These are phyloP conservation scores for Suillus variegatus DNA, from an alignment of 768 basidiomycete genomes.

Conservation along the genomic window DNA sequence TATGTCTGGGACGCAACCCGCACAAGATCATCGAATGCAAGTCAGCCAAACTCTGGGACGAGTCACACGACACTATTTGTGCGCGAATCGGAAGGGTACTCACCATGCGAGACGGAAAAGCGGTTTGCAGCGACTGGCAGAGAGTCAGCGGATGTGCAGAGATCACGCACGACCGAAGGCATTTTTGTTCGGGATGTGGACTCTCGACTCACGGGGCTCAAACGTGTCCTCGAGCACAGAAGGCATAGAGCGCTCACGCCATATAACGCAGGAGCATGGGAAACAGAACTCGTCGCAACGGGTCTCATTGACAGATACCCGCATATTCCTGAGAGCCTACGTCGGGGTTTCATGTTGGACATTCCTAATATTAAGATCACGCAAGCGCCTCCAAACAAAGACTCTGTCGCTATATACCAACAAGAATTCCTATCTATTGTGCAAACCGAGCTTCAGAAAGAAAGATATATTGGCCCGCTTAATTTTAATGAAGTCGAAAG, in stretches of 20 bases:
- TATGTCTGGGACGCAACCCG: no score
- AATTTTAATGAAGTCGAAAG: neutral
- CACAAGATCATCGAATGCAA: no score
- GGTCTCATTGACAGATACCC: neutral
- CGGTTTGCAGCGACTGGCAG: no score
- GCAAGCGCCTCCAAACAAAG: neutral
- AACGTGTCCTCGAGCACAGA: neutral
- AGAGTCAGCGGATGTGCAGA: no score
- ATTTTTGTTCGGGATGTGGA: neutral
- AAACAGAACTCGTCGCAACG: fast-evolving
- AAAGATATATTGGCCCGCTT: neutral
- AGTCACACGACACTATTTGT: no score
- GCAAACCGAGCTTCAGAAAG: neutral
- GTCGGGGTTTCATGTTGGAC: neutral
- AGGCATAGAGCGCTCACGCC: neutral
- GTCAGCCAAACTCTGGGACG: no score
- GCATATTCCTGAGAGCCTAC: neutral
- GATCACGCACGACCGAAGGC: no score
- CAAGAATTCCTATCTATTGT: neutral
- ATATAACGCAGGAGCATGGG: neutral
- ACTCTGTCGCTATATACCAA: neutral
- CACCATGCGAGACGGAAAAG: no score
- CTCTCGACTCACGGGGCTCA: neutral
- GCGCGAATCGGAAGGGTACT: no score
- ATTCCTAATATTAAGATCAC: neutral